These are phyloP conservation scores for Dendrobium catenatum DNA, from an alignment of 106 monocot genomes.

Conservation along the genomic window DNA sequence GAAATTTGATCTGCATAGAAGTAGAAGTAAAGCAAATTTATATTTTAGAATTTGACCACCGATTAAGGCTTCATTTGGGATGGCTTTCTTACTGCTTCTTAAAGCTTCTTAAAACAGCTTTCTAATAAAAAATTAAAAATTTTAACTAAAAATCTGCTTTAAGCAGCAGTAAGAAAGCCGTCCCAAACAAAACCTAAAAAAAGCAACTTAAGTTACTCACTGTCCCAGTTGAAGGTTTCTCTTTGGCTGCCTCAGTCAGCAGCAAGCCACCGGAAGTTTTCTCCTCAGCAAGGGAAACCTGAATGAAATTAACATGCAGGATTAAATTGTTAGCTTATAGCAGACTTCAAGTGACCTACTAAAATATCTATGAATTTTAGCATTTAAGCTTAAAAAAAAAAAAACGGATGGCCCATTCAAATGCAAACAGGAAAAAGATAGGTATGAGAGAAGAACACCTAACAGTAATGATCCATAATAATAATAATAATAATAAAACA, in stretches of 20 bases:
- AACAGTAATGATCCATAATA: neutral
- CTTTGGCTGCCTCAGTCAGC: slow-evolving; percentile 56
- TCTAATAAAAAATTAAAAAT: too few relatives aligned
- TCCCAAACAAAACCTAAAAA: neutral
- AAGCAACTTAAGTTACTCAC: slow-evolving; percentile 13
- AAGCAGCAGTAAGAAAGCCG: too few relatives aligned
- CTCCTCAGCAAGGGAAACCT: slow-evolving; percentile 53
- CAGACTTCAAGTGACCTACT: neutral
- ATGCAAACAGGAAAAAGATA: too few relatives aligned
- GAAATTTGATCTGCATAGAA: neutral
- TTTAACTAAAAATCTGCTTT: too few relatives aligned
- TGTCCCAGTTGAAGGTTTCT: slow-evolving; percentile 52
- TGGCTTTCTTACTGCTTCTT: too few relatives aligned
- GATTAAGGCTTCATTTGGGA: too few relatives aligned
- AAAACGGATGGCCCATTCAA: neutral
- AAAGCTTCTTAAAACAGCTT: too few relatives aligned
- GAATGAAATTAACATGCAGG: neutral
- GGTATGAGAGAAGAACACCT: neutral
- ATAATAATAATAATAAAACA: neutral
- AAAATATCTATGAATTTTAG: neutral
- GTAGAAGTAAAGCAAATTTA: neutral
- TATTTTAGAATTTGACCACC: too few relatives aligned
- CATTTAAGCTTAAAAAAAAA: neutral
- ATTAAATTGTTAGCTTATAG: neutral
- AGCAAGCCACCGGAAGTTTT: slow-evolving; percentile 59